Percentiles rank a stretch among this genome's conserved stretches.
Evolutionary conservation across 164 flowering plant species (phyloP).

Genomic region (Kingdonia uniflora): DNA sequence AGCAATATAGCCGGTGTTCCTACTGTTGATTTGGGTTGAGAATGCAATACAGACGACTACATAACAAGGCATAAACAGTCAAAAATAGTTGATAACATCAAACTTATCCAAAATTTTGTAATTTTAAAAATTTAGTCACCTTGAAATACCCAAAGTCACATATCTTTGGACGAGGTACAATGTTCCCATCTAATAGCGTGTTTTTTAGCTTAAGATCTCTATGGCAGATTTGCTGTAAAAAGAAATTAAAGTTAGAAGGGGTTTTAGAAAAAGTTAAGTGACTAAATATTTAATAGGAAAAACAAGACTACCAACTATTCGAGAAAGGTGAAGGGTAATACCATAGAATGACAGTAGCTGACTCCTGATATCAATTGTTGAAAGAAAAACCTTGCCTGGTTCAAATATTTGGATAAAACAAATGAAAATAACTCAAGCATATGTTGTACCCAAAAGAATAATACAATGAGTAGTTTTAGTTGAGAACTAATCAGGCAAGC

Average conservation of each 20-base stretch:
- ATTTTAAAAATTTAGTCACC: slow-evolving; percentile 21
- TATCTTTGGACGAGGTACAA: slow-evolving; percentile 5
- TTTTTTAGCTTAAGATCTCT: slow-evolving; percentile 14
- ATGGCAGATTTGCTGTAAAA: slow-evolving; percentile 15
- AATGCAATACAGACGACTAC: slow-evolving; percentile 71
- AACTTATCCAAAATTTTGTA: not conserved
- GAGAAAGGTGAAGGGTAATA: slow-evolving; percentile 11
- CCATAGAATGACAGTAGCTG: slow-evolving; percentile 91
- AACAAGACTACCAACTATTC: not conserved
- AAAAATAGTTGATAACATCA: slow-evolving; percentile 1
- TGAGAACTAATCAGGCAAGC: too few species aligned
- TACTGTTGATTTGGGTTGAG: slow-evolving; percentile 82
- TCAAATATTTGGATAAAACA: not conserved
- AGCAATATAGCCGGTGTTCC: slow-evolving; percentile 91
- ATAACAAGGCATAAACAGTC: slow-evolving; percentile 8
- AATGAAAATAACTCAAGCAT: too few species aligned
- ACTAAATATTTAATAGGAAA: not conserved
- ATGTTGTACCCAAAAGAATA: too few species aligned
- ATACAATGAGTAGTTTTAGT: too few species aligned
- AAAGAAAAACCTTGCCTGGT: slow-evolving; percentile 81
- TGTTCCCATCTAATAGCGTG: slow-evolving; percentile 14
- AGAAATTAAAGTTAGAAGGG: not conserved
- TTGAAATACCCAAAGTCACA: slow-evolving; percentile 28
- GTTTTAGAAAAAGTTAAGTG: too few species aligned
- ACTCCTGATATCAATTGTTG: slow-evolving; percentile 96